Evolutionary conservation across 2,329 filamentous ascomycete genomes (phyloP).

Genomic region (Ceratocystis alfenasii): DNA sequence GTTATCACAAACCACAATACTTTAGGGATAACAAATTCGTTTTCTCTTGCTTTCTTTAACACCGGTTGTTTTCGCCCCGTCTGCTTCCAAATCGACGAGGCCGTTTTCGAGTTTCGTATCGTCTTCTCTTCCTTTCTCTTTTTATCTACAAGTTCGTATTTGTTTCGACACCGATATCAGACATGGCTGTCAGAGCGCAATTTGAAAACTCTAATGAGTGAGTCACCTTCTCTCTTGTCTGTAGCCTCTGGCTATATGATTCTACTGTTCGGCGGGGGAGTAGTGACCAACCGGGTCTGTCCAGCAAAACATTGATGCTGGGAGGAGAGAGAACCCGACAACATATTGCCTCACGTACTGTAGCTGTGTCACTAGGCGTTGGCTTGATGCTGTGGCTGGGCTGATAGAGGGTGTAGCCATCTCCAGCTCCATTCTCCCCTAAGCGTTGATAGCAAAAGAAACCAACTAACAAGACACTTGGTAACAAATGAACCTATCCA

Average conservation of each 20-base stretch:
- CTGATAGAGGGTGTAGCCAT: too few species aligned
- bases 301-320: neutral
- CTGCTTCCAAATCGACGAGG: neutral
- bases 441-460: neutral
- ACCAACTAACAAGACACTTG: neutral
- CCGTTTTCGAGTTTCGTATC: neutral
- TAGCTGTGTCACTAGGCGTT: too few species aligned
- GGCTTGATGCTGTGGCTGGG: too few species aligned
- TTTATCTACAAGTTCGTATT: neutral
- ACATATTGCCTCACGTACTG: too few species aligned
- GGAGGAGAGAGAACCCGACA: too few species aligned
- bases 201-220: conserved; percentile 91
- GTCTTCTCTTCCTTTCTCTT: neutral
- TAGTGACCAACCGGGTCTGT: neutral
- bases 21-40: neutral
- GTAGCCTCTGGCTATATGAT: neutral
- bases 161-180: conserved; percentile 24
- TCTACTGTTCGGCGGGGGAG: neutral
- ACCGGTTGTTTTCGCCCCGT: neutral
- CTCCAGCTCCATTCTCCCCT: neutral
- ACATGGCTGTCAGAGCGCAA: conserved; percentile 58
- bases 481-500: conserved; percentile 19
- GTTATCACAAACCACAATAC: neutral
- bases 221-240: conserved; percentile 28
- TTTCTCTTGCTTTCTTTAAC: neutral